Evolutionary conservation across 106 monocot genomes (phyloP), one percentile per base, ranked within the genome.

Genomic region (Dioscorea alata): DNA sequence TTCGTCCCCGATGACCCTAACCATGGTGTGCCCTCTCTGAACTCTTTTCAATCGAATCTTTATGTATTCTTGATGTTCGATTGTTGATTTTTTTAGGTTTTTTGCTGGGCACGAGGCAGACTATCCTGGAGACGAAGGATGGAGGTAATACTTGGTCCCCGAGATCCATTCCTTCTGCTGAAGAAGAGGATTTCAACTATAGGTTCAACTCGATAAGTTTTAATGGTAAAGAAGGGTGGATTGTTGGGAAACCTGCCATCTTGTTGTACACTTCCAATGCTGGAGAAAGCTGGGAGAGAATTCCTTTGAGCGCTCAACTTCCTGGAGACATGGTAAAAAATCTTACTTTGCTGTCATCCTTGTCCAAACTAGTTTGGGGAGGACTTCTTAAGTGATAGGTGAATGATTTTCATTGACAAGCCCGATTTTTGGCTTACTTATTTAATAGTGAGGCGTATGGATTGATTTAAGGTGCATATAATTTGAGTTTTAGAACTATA

Each of bases 161-260:
- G 48, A 79, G 96, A 2, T 86, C 96, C 22, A 97, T 97, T 63
- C 80, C 96, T 21, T 86, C 96, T 31, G 96, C 96, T 2, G 96
- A 97, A 63, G 96, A 97, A 69, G 96, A 97, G 74, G 96, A 97
- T 64, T 97, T 97, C 69, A 97, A 97, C 74, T 97, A 97, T 77
- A 84, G 96, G 64, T 97, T 97, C 73, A 97, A 97, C 54, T 92
- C 96, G 23, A 85, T 97, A 48, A 97, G 96, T 60, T 97, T 97
- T 75, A 82, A 64, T 71, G 92, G 86, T 7, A 92, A 89, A 52
- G 96, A 97, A 72, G 96, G 96, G 5, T 97, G 96, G 96, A 97
- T 97, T 64, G 81, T 97, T 69, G 96, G 96, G 48, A 97, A 97
- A 69, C 96, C 96, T 61, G 84, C 89, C 13, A 97, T 97, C 69